These are phyloP conservation scores for Fonsecaea multimorphosa DNA, from an alignment of 2,329 filamentous ascomycete species.

Conservation along the genomic window DNA sequence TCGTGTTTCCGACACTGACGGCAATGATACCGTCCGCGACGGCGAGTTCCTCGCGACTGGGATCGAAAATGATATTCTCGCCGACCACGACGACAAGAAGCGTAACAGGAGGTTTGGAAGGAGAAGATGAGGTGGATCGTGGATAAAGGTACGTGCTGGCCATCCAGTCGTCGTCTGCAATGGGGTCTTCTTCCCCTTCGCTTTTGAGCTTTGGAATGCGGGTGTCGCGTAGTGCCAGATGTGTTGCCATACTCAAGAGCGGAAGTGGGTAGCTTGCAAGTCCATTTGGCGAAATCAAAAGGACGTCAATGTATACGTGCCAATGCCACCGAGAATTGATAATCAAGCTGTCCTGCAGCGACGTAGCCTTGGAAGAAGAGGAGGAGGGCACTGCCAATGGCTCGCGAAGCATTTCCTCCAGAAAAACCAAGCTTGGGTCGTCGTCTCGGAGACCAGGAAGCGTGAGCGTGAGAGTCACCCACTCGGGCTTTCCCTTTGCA, in stretches of 20 bases:
- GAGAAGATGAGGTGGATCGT: conserved; percentile 44
- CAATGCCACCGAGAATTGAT: conserved; percentile 95
- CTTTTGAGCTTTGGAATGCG: conserved; percentile 84
- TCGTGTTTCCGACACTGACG: conserved; percentile 69
- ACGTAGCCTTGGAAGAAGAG: background rate
- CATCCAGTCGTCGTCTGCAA: conserved; percentile 98
- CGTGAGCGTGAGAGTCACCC: conserved; percentile 90
- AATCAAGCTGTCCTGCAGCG: conserved; percentile 70
- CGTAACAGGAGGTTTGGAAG: conserved; percentile 74
- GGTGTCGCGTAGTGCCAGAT: conserved; percentile 88
- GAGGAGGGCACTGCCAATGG: conserved; percentile 70
- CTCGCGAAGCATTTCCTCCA: conserved; percentile 87
- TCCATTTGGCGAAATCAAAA: conserved; percentile 71
- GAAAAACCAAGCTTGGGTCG: conserved; percentile 84
- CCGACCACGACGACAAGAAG: conserved; percentile 87
- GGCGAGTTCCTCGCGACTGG: conserved; percentile 85
- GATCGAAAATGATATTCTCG: conserved; percentile 92
- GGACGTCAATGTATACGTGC: conserved; percentile 92
- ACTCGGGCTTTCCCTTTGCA: conserved; percentile 63
- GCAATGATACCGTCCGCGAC: conserved; percentile 90
- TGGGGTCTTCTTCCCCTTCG: conserved; percentile 90
- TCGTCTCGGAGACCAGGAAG: conserved; percentile 91
- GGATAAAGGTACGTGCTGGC: conserved; percentile 79
- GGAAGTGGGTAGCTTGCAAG: conserved; percentile 76
- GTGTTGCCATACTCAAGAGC: conserved; percentile 87